A percentile compares a stretch with the other conserved stretches of the same genome.
Evolutionary conservation across 768 basidiomycete species (phyloP).

Genomic region (Gloeophyllum trabeum): DNA sequence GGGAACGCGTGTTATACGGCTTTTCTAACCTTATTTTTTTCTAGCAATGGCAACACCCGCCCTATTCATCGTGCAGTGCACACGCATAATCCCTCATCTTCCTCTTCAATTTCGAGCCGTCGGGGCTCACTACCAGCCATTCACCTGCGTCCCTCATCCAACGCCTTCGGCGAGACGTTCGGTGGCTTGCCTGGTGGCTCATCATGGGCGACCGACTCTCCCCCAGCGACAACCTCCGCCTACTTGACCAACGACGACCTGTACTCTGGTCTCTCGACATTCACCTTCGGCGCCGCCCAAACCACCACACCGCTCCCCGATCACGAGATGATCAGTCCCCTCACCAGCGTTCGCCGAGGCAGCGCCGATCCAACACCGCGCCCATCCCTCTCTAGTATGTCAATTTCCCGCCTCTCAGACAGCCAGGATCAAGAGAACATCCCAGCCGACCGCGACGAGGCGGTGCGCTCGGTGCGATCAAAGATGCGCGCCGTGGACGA

Average conservation of each 20-base stretch:
- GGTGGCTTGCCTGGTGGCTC: not conserved
- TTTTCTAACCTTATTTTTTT: too few species aligned
- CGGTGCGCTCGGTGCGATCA: conserved; percentile 17
- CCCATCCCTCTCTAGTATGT: conserved; percentile 23
- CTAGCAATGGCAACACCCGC: too few species aligned
- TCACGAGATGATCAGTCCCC: conserved; percentile 24
- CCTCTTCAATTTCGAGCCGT: too few species aligned
- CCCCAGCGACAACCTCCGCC: conserved; percentile 3
- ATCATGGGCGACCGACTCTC: not conserved
- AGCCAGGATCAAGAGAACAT: conserved; percentile 19
- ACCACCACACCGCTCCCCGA: conserved; percentile 11
- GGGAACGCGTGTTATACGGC: too few species aligned
- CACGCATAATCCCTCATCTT: too few species aligned
- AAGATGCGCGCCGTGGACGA: conserved; percentile 34
- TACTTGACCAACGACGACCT: conserved; percentile 15
- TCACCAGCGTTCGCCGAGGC: conserved; percentile 16
- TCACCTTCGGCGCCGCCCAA: conserved; percentile 27
- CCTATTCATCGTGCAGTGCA: too few species aligned
- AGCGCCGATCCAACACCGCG: conserved; percentile 33
- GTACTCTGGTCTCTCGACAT: conserved; percentile 28
- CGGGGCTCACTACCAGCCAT: not conserved
- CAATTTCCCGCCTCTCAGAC: conserved; percentile 13
- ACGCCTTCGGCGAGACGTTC: not conserved
- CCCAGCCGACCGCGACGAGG: conserved; percentile 25
- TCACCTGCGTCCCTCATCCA: not conserved